phyloP scores from a whole-genome alignment of 2,329 filamentous ascomycete species.

The Dendryphion nanum region DNA sequence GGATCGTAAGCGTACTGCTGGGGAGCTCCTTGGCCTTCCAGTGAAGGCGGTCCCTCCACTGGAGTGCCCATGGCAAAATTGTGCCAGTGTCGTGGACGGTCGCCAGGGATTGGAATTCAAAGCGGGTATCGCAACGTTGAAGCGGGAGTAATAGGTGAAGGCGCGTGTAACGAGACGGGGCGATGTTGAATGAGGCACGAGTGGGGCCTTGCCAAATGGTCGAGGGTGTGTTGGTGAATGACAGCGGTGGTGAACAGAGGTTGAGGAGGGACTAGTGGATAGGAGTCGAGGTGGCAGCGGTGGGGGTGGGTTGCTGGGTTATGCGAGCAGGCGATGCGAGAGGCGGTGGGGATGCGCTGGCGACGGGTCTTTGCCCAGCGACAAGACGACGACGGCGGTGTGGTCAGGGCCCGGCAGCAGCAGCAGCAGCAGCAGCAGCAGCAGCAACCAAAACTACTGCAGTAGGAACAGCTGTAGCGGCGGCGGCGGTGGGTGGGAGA shows the following conservation, averaged over 20 bases:
- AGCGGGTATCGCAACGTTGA: not conserved
- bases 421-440: too few species aligned
- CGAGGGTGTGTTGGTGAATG: too few species aligned
- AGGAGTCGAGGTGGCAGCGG: conserved; percentile 2
- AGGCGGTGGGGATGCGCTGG: conserved; percentile 11
- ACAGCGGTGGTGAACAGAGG: too few species aligned
- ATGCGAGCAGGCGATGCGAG: conserved; percentile 6
- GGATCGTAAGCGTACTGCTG: conserved; percentile 28
- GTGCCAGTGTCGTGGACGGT: conserved; percentile 21
- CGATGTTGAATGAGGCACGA: too few species aligned
- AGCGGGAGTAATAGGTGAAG: not conserved
- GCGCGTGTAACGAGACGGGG: too few species aligned
- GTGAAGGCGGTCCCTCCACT: conserved; percentile 34
- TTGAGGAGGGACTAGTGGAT: too few species aligned
- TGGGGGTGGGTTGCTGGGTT: conserved; percentile 3
- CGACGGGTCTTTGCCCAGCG: conserved; percentile 11
- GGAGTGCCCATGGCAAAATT: conserved; percentile 32
- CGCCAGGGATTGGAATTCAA: conserved; percentile 2
- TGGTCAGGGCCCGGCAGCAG: not conserved
- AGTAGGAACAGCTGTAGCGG: conserved; percentile 1
- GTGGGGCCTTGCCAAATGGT: too few species aligned
- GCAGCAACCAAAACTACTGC: too few species aligned
- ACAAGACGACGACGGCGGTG: conserved; percentile 5
- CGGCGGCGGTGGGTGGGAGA: conserved; percentile 3
- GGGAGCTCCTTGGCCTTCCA: conserved; percentile 28